A percentile compares a stretch with the other conserved stretches of the same genome.
These are phyloP conservation scores for Aspergillus fructus DNA, from an alignment of 2,329 filamentous ascomycete genomes.

Conservation along the genomic window DNA sequence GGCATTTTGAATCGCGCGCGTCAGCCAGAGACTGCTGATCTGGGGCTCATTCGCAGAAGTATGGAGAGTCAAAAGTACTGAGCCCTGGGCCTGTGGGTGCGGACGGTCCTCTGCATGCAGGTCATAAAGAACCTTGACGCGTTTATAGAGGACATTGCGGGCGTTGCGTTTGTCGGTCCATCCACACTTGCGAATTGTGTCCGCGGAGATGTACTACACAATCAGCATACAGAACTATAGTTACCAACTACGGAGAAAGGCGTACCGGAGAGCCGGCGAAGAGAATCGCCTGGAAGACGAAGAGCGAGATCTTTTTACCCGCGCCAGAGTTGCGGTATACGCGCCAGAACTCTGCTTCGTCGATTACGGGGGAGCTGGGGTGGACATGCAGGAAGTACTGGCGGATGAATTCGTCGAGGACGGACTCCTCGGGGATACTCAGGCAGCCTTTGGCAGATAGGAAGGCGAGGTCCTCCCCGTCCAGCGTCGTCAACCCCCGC, in stretches of 20 bases:
- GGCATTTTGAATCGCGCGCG: constrained; percentile 52
- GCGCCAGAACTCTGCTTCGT: constrained; percentile 50
- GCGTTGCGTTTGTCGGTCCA: constrained; percentile 46
- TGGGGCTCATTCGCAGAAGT: constrained; percentile 36
- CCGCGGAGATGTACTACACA: constrained; percentile 45
- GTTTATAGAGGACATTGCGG: constrained; percentile 46
- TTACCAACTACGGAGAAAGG: background rate
- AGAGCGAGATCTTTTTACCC: constrained; percentile 25
- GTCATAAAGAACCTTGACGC: constrained; percentile 41
- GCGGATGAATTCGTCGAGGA: constrained; percentile 50
- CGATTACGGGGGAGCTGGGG: constrained; percentile 28
- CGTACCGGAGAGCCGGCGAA: constrained; percentile 38
- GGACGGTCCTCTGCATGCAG: constrained; percentile 26
- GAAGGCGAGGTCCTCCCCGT: constrained; percentile 49
- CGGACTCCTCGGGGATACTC: constrained; percentile 42
- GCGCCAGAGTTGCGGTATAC: constrained; percentile 8
- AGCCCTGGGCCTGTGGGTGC: constrained; percentile 31
- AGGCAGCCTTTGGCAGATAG: constrained; percentile 50
- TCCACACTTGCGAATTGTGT: constrained; percentile 42
- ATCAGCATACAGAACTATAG: background rate
- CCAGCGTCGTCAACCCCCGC: constrained; percentile 16
- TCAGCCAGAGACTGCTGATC: constrained; percentile 45
- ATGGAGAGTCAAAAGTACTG: constrained; percentile 37
- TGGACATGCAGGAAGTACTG: constrained; percentile 34
- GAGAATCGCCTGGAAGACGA: constrained; percentile 32